Evolutionary conservation across 2,329 filamentous ascomycete species (phyloP), one percentile per base, ranked within the genome.

Genomic region (Botrytis aclada): DNA sequence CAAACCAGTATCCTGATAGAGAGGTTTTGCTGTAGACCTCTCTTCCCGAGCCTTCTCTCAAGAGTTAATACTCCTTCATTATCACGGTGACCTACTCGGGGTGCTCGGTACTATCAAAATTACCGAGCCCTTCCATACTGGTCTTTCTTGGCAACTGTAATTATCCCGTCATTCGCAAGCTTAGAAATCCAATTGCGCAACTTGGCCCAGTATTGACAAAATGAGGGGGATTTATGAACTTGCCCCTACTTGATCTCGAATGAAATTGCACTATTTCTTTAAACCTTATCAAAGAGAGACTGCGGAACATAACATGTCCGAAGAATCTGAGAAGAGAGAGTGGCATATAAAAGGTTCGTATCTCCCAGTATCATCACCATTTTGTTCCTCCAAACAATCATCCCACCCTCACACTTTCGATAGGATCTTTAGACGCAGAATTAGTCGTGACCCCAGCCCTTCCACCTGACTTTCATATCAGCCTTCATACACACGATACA

Each of bases 341-440:
- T 72, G 70, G 70, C 70, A 72, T 69, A 72, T 72, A 67, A 72
- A 72, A 72, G 70, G 70, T 72, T 67, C n/a, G 51, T 58, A 56
- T 22, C 45, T 29, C 29, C 62, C 63, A 29, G 12, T 43, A 9
- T 60, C 39, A 51, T 37, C 39, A 56, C 7, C 54, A 12, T 45
- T 66, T 34, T 58, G 25, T 69, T 47, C 54, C 20, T 16, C 58
- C 14, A 37, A 58, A 43, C 20, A 32, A 60, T 47, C 20, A 67
- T 60, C 41, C 39, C 47, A 39, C 63, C 43, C 63, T 67, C n/a
- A 69, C n/a, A 56, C 65, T 60, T 72, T 39, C 51, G 32, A 60
- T 47, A 72, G 70, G 70, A 67, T 66, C 54, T 72, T 47, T 72
- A 56, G 62, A 72, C n/a, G 70, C 70, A 63, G 70, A 72, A 58